Evolutionary conservation across 306 rosid genomes (phyloP).

Genomic region (Cicer pinnatifidum): DNA sequence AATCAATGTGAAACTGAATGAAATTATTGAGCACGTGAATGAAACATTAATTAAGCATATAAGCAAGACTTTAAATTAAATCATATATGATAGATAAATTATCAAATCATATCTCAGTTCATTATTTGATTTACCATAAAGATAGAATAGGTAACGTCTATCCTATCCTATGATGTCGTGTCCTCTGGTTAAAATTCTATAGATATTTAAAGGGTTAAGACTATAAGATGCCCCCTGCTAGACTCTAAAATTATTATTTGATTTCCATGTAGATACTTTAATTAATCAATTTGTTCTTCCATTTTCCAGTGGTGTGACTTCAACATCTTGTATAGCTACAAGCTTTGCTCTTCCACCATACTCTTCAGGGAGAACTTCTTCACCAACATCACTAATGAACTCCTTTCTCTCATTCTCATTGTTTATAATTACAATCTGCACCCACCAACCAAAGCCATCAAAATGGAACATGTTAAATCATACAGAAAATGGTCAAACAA

Average conservation of each 20-base stretch:
- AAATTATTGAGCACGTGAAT: too few relatives aligned
- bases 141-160: not conserved
- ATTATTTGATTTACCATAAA: constrained; percentile 1
- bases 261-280: not conserved
- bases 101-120: not conserved
- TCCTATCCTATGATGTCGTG: not conserved
- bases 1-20: too few relatives aligned
- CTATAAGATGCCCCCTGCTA: not conserved
- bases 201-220: constrained; percentile 24
- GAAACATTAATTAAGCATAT: not conserved
- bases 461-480: constrained; percentile 11
- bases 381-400: constrained; percentile 72
- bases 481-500: constrained; percentile 4
- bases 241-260: constrained; percentile 23
- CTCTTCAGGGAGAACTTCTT: constrained; percentile 74
- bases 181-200: not conserved
- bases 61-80: not conserved
- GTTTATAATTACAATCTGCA: constrained; percentile 80
- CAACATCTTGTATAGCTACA: constrained; percentile 67
- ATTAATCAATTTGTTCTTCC: constrained; percentile 46
- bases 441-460: constrained; percentile 26
- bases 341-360: constrained; percentile 85
- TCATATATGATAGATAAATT: not conserved
- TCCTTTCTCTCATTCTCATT: constrained; percentile 64
- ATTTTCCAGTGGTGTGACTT: constrained; percentile 47